A percentile compares a stretch with the other conserved stretches of the same genome.
phyloP scores from a whole-genome alignment of 257 asterid genomes.

The Prunella vulgaris region DNA sequence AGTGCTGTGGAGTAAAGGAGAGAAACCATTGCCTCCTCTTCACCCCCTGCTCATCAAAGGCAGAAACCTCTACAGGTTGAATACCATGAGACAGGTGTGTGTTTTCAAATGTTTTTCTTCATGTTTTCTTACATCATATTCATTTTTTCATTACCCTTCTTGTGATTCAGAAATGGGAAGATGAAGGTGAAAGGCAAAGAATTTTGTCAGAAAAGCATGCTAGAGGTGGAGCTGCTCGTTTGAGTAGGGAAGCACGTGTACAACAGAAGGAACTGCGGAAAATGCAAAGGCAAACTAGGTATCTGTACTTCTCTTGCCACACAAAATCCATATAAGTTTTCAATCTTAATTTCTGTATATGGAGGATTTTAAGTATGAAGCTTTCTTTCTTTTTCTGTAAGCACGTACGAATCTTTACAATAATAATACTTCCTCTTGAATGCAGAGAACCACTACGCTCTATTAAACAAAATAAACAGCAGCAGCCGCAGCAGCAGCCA shows the following conservation, averaged over 20 bases:
- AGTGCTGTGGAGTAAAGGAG: constrained; percentile 90
- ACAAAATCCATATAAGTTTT: background rate
- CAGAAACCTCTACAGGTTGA: constrained; percentile 76
- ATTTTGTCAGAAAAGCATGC: constrained; percentile 70
- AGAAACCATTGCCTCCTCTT: constrained; percentile 74
- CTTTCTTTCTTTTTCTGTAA: background rate
- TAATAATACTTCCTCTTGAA: constrained; percentile 5
- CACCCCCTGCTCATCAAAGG: constrained; percentile 92
- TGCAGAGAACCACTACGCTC: constrained; percentile 6
- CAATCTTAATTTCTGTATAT: background rate
- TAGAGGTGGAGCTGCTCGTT: constrained; percentile 78
- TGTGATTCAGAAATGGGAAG: constrained; percentile 54
- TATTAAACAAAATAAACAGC: background rate
- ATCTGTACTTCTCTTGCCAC: background rate
- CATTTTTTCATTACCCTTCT: background rate
- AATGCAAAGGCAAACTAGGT: constrained; percentile 45
- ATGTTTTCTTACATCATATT: background rate
- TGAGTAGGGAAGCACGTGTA: constrained; percentile 55
- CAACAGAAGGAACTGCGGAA: constrained; percentile 45
- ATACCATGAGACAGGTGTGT: constrained; percentile 79
- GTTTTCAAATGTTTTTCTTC: background rate
- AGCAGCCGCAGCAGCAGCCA: background rate
- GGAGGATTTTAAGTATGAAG: background rate
- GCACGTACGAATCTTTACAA: background rate
- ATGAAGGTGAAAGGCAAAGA: constrained; percentile 65